phyloP scores from a whole-genome alignment of 2,329 filamentous ascomycete genomes.

The Macrophomina pseudophaseolina region DNA sequence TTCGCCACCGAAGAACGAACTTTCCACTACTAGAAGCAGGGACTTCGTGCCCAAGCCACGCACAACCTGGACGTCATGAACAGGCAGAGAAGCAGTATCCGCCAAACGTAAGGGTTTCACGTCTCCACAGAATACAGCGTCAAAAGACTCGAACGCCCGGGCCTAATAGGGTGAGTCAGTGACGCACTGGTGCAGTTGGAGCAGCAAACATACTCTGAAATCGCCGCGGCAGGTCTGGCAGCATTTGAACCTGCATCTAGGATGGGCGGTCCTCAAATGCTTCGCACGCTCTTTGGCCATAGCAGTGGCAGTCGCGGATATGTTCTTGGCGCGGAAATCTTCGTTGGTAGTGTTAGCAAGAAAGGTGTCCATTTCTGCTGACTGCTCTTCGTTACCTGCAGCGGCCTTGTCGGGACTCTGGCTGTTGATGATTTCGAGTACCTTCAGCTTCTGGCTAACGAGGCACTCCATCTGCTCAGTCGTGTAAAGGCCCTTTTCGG shows the following conservation, averaged over 20 bases:
- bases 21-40: neutral
- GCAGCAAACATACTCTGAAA: conserved; percentile 35
- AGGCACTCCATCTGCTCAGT: conserved; percentile 39
- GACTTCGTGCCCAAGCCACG: conserved; percentile 40
- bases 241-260: conserved; percentile 49
- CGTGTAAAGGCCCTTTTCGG: conserved; percentile 42
- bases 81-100: conserved; percentile 41
- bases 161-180: conserved; percentile 37
- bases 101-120: conserved; percentile 39
- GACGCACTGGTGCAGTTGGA: neutral
- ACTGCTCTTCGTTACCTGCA: neutral
- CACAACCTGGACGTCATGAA: conserved; percentile 43
- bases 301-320: conserved; percentile 1
- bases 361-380: neutral
- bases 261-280: conserved; percentile 20
- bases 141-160: conserved; percentile 52
- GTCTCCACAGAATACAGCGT: conserved; percentile 47
- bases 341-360: conserved; percentile 6
- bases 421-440: conserved; percentile 37
- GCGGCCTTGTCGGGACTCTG: conserved; percentile 12
- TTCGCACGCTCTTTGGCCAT: conserved; percentile 19
- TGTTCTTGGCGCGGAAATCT: conserved; percentile 13
- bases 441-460: conserved; percentile 38
- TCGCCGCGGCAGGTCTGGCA: conserved; percentile 59
- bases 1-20: conserved; percentile 8